Base-by-base conservation (phyloP, 1,284 basidiomycete species). In the Cryptococcus deneoformans region DNA sequence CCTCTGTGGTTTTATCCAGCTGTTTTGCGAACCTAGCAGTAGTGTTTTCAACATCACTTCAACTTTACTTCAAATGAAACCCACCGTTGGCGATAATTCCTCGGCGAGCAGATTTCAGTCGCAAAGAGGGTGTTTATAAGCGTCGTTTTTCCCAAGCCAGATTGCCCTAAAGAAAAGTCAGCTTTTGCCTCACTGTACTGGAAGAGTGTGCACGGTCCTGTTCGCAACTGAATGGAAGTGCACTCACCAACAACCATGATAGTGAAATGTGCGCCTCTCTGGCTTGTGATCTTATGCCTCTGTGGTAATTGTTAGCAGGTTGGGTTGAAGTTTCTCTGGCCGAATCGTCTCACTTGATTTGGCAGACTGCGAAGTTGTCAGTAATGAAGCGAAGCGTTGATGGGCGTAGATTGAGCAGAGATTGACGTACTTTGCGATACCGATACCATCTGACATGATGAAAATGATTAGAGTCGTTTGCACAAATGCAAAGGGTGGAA, bases 81-180 rank as follows among this genome's bases (percentile, higher is more conserved):
- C 56, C 53, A 77, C 76, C 76, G 87, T 72, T 86, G 86, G 64
- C 78, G 81, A 84, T 99, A 95, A 83, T 95, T 94, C 82, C 95
- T 93, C 52, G 88, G 76, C 5, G 90, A 83, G 7, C 91, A 94
- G 56, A 99, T 85, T 82, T 99, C 96, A 59, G 96, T 99, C 44
- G 92, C 91, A 81, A 99, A 99, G 67, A 99, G 88, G 42, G 96
- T 99, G 84, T 99, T 99, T 84, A 99, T 93, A 77, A 94, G 84
- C 1, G 92, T 94, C 47, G 91, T 93, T 81, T 97, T 96, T 56
- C 93, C 93, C 59, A 96, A 81, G 58, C 93, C 93, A 61, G 90
- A 93, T 81, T 97, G 93, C 78, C 92, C 90, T 94, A 76, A 1
- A 42, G 40, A 42, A 37, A 48, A 11, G 35, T 20, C 35, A 24